Conservation (phyloP, 2,329 filamentous ascomycete species). For the Clarireedia hainanense region DNA sequence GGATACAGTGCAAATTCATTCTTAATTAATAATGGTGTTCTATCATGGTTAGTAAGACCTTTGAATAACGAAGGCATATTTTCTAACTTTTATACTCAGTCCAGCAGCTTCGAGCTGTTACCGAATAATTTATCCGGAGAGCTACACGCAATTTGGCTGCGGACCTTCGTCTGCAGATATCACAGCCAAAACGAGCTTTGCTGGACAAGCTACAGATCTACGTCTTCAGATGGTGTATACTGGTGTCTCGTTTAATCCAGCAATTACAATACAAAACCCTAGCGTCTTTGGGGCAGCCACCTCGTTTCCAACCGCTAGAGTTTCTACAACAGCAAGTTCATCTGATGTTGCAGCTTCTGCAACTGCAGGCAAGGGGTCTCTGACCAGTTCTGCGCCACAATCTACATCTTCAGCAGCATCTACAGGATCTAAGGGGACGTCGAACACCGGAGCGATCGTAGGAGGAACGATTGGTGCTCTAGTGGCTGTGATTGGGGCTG, state of each 20-base stretch:
- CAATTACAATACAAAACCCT: conserved; percentile 5
- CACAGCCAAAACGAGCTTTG: conserved; percentile 21
- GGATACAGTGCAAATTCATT: conserved; percentile 19
- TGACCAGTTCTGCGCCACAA: background rate
- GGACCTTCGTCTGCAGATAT: conserved; percentile 20
- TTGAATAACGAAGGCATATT: background rate
- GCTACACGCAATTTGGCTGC: conserved; percentile 25
- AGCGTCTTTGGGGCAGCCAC: conserved; percentile 5
- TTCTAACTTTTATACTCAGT: conserved; percentile 18
- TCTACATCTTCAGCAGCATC: background rate
- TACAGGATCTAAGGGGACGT: background rate
- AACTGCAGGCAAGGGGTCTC: conserved; percentile 1
- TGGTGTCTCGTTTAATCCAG: conserved; percentile 18
- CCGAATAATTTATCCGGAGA: conserved; percentile 22
- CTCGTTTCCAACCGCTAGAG: background rate
- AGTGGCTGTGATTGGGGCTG: background rate
- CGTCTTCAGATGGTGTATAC: conserved; percentile 25
- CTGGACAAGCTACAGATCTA: conserved; percentile 21
- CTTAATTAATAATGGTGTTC: conserved; percentile 23
- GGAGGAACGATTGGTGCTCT: conserved; percentile 1
- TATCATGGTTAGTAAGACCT: conserved; percentile 22
- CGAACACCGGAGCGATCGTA: conserved; percentile 1
- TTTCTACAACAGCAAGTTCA: background rate
- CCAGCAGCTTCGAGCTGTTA: conserved; percentile 19
- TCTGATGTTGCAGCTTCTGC: conserved; percentile 3